Base-by-base conservation (phyloP, 805 yeast genomes). In the Cyberlindnera mississippiensis region DNA sequence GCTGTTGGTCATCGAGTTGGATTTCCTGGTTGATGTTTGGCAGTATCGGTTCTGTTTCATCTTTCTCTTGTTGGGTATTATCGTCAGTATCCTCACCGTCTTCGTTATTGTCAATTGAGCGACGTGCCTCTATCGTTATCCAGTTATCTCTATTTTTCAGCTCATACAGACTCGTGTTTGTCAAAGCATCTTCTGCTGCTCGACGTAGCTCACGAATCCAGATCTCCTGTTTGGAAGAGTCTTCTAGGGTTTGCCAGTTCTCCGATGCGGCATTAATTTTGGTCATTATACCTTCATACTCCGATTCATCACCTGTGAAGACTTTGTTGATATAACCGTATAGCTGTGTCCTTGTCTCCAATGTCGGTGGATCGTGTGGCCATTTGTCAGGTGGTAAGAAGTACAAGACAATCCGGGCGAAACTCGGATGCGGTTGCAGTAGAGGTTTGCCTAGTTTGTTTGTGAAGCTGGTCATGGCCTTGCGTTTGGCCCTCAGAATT, bases 281-380 rank as follows among this genome's bases (percentile, higher is more conserved):
- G 24, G 63, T 63, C 53, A 62, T 60, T 39, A 64, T 60, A 4
- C 59, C 60, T n/a, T 52, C 50, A 37, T 48, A 56, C 7, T 46
- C 18, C 12, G 6, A 11, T n/a, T 27, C n/a, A 10, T 27, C 29
- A 11, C 29, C 29, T 11, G 38, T 32, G 53, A 60, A 48, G 50
- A 44, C 44, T 40, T 57, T 38, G 41, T 47, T 57, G 28, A 53
- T 53, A n/a, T 32, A 44, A 24, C 59, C 37, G 56, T 55, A 56
- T 22, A 73, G 47, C 13, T 59, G 57, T 37, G 65, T 60, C 40
- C 62, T 67, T 1, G 76, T 71, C 48, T 71, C 73, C 38, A 60
- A 52, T 2, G 75, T 72, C 14, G 79, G 79, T 2, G 76, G 76
- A 41, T 71, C 76, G 40, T 69, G 70, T 0, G 80, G 80, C 80